Base-by-base conservation (phyloP, 1,139 yeast genomes). In the Blastobotrys malaysiensis region DNA sequence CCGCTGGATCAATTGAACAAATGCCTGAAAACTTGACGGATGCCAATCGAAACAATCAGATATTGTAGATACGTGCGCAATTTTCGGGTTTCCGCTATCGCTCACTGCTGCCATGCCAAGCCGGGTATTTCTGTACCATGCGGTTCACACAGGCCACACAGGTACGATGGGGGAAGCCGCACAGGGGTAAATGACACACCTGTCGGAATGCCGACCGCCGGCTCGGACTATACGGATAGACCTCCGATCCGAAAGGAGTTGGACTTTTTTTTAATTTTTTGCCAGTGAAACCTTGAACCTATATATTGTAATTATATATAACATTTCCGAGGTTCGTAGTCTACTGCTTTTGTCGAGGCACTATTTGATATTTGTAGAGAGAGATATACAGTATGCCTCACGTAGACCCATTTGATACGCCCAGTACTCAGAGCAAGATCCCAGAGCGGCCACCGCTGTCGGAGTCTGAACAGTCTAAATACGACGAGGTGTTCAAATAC, bases 391-490 rank as follows among this genome's bases (percentile, higher is more conserved):
- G n/a, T n/a, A 54, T 51, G 54, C 49, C 54, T 27, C 62, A 60
- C 58, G 63, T 64, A 45, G 65, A 62, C 50, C 70, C 69, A 18
- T 66, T 67, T 49, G 59, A 56, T 21, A 46, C 47, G 19, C 70
- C 71, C n/a, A 56, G 64, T 20, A 52, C 59, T 2, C 50, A 61
- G 31, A 73, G 86, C 44, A 68, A 66, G 45, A 79, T 83, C 3
- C 93, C 93, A 0, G 65, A 68, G 47, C 80, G 76, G 18, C 68
- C 68, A 5, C 69, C 74, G 50, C 74, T 91, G 49, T 74, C 79
- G 0, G 67, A 68, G 1, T 83, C 79, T 19, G 86, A 93, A 69
- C 68, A 75, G 55, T 69, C 67, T 16, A 85, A 83, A 71, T 91
- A 85, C 64, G 64, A 73, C 16, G 68, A 70, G 21, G 88, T 90